Conservation (phyloP, 2,329 filamentous ascomycete species). For the Balansia obtecta region DNA sequence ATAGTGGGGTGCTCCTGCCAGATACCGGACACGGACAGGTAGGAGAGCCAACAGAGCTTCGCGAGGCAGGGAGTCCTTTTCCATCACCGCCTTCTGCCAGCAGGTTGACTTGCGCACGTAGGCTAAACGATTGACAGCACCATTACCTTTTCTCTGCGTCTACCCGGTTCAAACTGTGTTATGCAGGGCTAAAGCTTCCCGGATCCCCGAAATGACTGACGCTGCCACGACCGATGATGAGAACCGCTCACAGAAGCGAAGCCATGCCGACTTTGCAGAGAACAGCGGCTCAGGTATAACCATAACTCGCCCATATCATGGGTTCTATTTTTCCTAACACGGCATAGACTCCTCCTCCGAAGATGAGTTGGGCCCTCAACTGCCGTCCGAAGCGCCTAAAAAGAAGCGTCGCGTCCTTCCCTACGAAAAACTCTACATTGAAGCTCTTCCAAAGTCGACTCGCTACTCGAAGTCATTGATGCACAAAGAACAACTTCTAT, state of each 20-base stretch:
- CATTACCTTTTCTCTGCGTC: not conserved
- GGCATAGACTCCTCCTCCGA: constrained; percentile 57
- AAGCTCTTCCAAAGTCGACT: constrained; percentile 66
- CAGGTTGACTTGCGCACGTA: not conserved
- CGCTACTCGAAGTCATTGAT: constrained; percentile 94
- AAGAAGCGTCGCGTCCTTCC: constrained; percentile 86
- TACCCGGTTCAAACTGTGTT: not conserved
- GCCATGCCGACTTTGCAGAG: constrained; percentile 41
- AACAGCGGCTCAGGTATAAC: constrained; percentile 29
- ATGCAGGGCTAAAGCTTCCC: not conserved
- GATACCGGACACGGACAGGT: no score
- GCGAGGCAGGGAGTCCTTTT: not conserved
- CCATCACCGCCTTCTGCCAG: not conserved
- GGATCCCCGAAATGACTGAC: constrained; percentile 2
- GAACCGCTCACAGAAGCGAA: constrained; percentile 31
- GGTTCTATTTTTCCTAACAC: constrained; percentile 4
- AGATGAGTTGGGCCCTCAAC: constrained; percentile 86
- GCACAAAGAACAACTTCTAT: constrained; percentile 92
- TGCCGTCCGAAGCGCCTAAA: constrained; percentile 71
- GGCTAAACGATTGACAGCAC: not conserved
- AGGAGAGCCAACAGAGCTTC: not conserved
- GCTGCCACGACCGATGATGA: constrained; percentile 17
- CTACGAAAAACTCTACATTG: constrained; percentile 90
- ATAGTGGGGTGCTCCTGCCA: not conserved
- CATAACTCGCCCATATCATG: not conserved